Percentiles rank a stretch among this genome's conserved stretches.
phyloP scores from a whole-genome alignment of 2,329 filamentous ascomycete species.

The Microascus cirrosus region DNA sequence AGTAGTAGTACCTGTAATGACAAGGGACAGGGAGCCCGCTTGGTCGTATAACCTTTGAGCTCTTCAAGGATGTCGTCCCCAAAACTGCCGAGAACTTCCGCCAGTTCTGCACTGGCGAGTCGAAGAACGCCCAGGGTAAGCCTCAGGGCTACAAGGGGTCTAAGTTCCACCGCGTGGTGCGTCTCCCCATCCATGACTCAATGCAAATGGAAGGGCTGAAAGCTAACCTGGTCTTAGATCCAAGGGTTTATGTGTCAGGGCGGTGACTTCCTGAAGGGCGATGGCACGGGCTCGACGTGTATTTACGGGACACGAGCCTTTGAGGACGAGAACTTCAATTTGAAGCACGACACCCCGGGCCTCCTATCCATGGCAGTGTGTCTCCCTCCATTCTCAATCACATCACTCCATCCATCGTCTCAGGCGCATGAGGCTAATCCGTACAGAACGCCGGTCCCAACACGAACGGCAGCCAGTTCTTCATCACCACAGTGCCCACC shows the following conservation, averaged over 20 bases:
- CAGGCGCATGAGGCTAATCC: neutral
- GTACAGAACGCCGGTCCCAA: conserved; percentile 76
- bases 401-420: neutral
- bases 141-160: conserved; percentile 90
- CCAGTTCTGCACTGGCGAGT: conserved; percentile 92
- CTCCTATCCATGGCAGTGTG: conserved; percentile 87
- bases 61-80: conserved; percentile 76
- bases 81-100: conserved; percentile 94
- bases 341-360: conserved; percentile 70
- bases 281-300: conserved; percentile 77
- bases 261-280: conserved; percentile 87
- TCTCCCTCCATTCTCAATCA: conserved; percentile 11
- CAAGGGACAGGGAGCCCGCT: conserved; percentile 63
- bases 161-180: conserved; percentile 87
- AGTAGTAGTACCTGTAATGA: neutral
- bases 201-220: neutral
- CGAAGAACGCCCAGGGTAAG: conserved; percentile 62
- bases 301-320: conserved; percentile 84
- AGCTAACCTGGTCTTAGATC: conserved; percentile 44
- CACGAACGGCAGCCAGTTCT: conserved; percentile 94
- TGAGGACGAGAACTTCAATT: conserved; percentile 77
- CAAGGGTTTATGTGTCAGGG: conserved; percentile 97
- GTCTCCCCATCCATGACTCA: neutral
- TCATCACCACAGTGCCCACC: conserved; percentile 83
- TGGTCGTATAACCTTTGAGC: conserved; percentile 79